A percentile compares a stretch with the other conserved stretches of the same genome.
These are phyloP conservation scores for Gryganskiella cystojenkinii DNA, from an alignment of 192 early-diverging fungal species.

Conservation along the genomic window DNA sequence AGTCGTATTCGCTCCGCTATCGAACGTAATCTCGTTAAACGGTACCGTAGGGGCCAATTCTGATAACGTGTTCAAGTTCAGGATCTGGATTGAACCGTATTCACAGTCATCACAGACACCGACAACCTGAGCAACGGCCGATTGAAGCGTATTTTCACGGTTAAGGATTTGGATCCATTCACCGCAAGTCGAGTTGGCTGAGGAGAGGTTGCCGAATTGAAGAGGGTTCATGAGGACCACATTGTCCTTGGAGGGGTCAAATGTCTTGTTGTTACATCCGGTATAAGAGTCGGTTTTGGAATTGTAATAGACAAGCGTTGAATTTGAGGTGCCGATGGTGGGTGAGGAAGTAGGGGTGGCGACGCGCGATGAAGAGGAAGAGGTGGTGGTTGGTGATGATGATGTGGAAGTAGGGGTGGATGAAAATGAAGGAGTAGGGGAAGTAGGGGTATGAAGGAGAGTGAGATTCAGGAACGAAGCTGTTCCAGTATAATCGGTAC, in stretches of 20 bases:
- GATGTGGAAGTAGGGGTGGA: constrained; percentile 5
- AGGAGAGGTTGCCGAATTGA: constrained; percentile 30
- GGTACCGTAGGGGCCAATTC: constrained; percentile 20
- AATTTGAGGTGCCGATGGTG: constrained; percentile 3
- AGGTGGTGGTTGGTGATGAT: neutral
- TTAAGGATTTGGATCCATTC: constrained; percentile 43
- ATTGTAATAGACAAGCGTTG: constrained; percentile 43
- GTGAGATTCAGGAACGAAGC: constrained; percentile 39
- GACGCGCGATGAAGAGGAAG: constrained; percentile 12
- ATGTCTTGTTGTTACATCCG: constrained; percentile 40
- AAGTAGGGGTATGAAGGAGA: constrained; percentile 2
- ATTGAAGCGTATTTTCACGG: constrained; percentile 35
- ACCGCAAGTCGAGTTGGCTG: constrained; percentile 40
- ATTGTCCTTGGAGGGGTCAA: constrained; percentile 24
- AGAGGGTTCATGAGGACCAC: constrained; percentile 46
- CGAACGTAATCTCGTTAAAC: constrained; percentile 23
- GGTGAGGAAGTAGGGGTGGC: constrained; percentile 5
- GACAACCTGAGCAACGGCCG: constrained; percentile 24
- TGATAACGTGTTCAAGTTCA: constrained; percentile 14
- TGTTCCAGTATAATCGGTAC: constrained; percentile 31
- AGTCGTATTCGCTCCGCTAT: constrained; percentile 10
- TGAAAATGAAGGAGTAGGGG: neutral
- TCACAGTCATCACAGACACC: constrained; percentile 40
- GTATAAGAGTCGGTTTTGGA: constrained; percentile 19
- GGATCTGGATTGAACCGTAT: constrained; percentile 24